Evolutionary conservation across 805 yeast genomes (phyloP), one percentile per base, ranked within the genome.

Genomic region (Lipomyces chichibuensis): DNA sequence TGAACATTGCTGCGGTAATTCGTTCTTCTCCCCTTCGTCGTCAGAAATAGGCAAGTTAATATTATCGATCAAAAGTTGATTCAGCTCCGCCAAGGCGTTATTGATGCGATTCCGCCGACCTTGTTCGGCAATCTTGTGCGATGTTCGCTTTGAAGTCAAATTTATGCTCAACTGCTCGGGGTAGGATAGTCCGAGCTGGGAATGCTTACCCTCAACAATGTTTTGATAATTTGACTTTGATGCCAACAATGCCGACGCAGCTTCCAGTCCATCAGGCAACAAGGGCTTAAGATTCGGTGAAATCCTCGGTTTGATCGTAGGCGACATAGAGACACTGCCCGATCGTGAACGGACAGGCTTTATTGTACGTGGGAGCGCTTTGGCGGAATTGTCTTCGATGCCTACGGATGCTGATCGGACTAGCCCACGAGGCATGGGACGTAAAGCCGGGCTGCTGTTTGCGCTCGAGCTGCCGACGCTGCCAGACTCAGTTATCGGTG

Each of bases 91-190:
- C 37, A 94, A 87, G 0, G 98, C 98, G 64, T 82, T 80, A 77
- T 95, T 95, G 88, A 94, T 89, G 69, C 99, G 83, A 77, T 94
- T 93, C 73, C 99, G 84, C 62, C 99, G 84, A 17, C 97, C 98
- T 78, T 95, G 98, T 78, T 94, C 99, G 0, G 99, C 98, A 17
- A 91, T 83, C 76, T 94, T 93, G 78, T 94, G 99, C 54, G 86
- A 85, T 1, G 89, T 85, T 73, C 88, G 87, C 75, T 89, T 88
- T 33, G 79, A 75, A 27, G 80, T 77, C 62, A 80, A 67, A 55
- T 79, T 80, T 6, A 77, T 74, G 37, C 77, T 72, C 59, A 80
- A 69, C 11, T 80, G 77, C 64, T 78, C 82, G 1, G 85, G 84
- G 63, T 80, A 77, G 53, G 79, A 66, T 39, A 81, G 72, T 0